Evolutionary conservation across 179 eudicot genomes (phyloP).

Genomic region (Kewa caespitosa): DNA sequence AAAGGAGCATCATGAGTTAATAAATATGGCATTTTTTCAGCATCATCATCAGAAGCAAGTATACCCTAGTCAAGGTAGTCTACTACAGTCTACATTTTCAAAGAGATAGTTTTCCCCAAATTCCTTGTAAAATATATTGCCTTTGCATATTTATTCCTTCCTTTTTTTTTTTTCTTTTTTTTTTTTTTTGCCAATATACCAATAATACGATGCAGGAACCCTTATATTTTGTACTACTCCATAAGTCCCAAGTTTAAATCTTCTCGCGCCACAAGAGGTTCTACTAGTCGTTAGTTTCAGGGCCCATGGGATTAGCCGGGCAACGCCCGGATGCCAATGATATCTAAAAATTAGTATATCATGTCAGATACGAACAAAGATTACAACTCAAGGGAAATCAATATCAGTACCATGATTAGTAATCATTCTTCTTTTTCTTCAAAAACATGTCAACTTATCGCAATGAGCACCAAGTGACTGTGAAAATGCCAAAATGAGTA

Average conservation of each 20-base stretch:
- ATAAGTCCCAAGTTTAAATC: too few relatives aligned
- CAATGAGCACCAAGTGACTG: conserved; percentile 26
- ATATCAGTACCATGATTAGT: neutral
- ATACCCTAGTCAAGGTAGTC: conserved; percentile 26
- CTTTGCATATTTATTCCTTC: neutral
- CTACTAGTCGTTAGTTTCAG: too few relatives aligned
- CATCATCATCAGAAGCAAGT: conserved; percentile 15
- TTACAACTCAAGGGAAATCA: neutral
- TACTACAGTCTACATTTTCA: conserved; percentile 12
- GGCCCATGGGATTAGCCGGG: too few relatives aligned
- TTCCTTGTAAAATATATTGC: conserved; percentile 20
- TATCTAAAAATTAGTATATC: too few relatives aligned
- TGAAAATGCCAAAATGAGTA: conserved; percentile 27
- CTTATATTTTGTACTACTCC: conserved; percentile 24
- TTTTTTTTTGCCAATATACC: conserved; percentile 9
- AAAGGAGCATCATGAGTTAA: conserved; percentile 10
- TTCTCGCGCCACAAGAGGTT: neutral
- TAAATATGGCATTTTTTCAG: conserved; percentile 19
- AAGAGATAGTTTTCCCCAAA: conserved; percentile 12
- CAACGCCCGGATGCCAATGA: too few relatives aligned
- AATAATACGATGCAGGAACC: conserved; percentile 27
- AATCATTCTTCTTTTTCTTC: too few relatives aligned
- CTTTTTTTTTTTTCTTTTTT: conserved; percentile 6
- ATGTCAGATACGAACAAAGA: neutral
- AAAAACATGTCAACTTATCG: too few relatives aligned